Evolutionary conservation across 1,284 basidiomycete genomes (phyloP).

Genomic region (Cryptococcus wingfieldii): DNA sequence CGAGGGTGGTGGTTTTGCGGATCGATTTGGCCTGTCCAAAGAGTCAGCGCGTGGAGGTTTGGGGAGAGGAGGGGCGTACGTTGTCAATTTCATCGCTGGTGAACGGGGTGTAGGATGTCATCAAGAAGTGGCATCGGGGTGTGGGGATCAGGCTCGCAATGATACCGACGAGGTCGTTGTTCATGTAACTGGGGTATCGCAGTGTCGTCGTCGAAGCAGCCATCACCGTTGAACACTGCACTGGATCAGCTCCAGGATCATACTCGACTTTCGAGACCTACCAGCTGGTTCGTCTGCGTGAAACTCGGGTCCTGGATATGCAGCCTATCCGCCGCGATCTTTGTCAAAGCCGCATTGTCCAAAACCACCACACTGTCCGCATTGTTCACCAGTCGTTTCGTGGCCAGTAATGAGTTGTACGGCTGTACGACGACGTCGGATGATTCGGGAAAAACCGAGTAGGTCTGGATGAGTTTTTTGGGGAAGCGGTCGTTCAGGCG

Average conservation of each 20-base stretch:
- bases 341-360: constrained; percentile 89
- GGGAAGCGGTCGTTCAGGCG: constrained; percentile 96
- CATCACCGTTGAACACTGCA: constrained; percentile 89
- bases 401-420: constrained; percentile 90
- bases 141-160: constrained; percentile 97
- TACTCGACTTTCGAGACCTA: constrained; percentile 44
- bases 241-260: neutral
- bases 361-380: constrained; percentile 97
- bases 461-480: constrained; percentile 98
- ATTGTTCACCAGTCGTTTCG: constrained; percentile 91
- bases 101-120: constrained; percentile 99
- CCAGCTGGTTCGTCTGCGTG: constrained; percentile 91
- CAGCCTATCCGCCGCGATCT: constrained; percentile 86
- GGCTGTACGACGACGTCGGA: constrained; percentile 96
- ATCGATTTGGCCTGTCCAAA: constrained; percentile 70
- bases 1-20: constrained; percentile 88
- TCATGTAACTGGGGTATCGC: constrained; percentile 98
- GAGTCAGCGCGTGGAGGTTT: neutral
- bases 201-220: constrained; percentile 96
- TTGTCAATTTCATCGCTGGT: constrained; percentile 94
- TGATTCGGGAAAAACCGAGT: constrained; percentile 96
- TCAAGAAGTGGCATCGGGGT: constrained; percentile 97
- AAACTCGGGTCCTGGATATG: constrained; percentile 89
- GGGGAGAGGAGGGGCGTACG: constrained; percentile 49
- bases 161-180: constrained; percentile 97